A percentile compares a stretch with the other conserved stretches of the same genome.
These are phyloP conservation scores for Boletellus ananas DNA, from an alignment of 768 basidiomycete genomes.

Conservation along the genomic window DNA sequence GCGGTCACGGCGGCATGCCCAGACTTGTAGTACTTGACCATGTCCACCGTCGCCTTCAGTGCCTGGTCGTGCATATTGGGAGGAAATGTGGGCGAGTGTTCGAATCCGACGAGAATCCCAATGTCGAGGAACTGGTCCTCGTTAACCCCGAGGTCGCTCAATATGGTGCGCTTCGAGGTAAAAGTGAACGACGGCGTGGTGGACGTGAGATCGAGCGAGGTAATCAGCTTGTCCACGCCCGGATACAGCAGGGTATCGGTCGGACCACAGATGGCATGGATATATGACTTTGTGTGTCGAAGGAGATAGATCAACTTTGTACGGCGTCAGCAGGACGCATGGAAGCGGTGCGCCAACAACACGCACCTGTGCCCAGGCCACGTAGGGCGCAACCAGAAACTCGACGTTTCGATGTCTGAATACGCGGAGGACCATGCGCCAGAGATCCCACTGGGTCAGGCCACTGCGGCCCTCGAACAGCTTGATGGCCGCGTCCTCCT, in stretches of 20 bases:
- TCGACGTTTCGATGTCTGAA: constrained; percentile 95
- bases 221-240: constrained; percentile 84
- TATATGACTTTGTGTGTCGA: constrained; percentile 88
- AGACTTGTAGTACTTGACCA: constrained; percentile 90
- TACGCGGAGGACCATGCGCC: constrained; percentile 87
- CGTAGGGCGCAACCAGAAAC: constrained; percentile 93
- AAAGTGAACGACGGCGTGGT: constrained; percentile 73
- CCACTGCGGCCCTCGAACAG: constrained; percentile 75
- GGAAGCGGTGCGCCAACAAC: constrained; percentile 1
- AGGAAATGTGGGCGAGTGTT: constrained; percentile 76
- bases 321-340: constrained; percentile 4
- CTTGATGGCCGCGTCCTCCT: constrained; percentile 84
- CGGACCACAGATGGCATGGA: constrained; percentile 90
- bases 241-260: constrained; percentile 90
- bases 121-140: constrained; percentile 96
- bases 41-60: constrained; percentile 82
- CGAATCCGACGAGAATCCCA: constrained; percentile 87
- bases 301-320: constrained; percentile 88
- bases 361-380: constrained; percentile 93
- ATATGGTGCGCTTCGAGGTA: constrained; percentile 73
- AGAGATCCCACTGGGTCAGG: constrained; percentile 85
- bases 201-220: constrained; percentile 73
- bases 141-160: constrained; percentile 59
- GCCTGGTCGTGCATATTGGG: constrained; percentile 78
- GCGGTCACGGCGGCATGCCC: constrained; percentile 78